phyloP scores from a whole-genome alignment of 495 filamentous ascomycete species.

The Diplogelasinospora grovesii region DNA sequence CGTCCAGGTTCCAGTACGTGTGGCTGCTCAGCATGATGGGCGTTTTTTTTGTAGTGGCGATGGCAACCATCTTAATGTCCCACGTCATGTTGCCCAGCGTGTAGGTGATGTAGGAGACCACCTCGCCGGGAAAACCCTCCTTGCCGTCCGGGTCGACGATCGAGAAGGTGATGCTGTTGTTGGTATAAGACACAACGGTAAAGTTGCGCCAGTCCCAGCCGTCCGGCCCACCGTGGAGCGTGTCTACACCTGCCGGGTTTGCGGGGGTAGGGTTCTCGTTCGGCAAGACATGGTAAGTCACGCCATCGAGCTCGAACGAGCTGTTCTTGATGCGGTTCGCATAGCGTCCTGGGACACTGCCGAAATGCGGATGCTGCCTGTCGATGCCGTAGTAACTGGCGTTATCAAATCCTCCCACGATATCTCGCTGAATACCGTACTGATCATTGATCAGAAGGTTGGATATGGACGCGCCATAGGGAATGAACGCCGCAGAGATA shows the following conservation, averaged over 20 bases:
- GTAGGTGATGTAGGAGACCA: conserved; percentile 72
- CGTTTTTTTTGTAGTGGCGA: conserved; percentile 51
- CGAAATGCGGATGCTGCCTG: conserved; percentile 65
- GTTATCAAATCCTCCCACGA: conserved; percentile 76
- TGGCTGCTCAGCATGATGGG: conserved; percentile 62
- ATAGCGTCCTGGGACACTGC: conserved; percentile 71
- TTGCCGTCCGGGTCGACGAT: conserved; percentile 64
- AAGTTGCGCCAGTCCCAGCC: conserved; percentile 82
- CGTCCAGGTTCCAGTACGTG: conserved; percentile 87
- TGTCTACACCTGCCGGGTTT: conserved; percentile 51
- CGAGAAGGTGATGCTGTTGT: conserved; percentile 69
- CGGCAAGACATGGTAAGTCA: conserved; percentile 53
- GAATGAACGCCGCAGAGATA: conserved; percentile 67
- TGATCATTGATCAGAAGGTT: conserved; percentile 69
- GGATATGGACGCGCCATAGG: conserved; percentile 72
- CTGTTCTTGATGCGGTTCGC: conserved; percentile 85
- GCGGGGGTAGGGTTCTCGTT: conserved; percentile 60
- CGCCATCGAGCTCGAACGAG: conserved; percentile 65
- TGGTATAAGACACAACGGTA: conserved; percentile 60
- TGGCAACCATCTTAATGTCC: conserved; percentile 49
- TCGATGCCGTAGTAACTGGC: conserved; percentile 63
- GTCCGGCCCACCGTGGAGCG: conserved; percentile 73
- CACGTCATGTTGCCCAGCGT: conserved; percentile 44
- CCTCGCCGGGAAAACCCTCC: conserved; percentile 74
- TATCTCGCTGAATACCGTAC: conserved; percentile 55